Percentiles rank a stretch among this genome's conserved stretches.
phyloP scores from a whole-genome alignment of 106 monocot genomes.

The Dendrobium officinale region DNA sequence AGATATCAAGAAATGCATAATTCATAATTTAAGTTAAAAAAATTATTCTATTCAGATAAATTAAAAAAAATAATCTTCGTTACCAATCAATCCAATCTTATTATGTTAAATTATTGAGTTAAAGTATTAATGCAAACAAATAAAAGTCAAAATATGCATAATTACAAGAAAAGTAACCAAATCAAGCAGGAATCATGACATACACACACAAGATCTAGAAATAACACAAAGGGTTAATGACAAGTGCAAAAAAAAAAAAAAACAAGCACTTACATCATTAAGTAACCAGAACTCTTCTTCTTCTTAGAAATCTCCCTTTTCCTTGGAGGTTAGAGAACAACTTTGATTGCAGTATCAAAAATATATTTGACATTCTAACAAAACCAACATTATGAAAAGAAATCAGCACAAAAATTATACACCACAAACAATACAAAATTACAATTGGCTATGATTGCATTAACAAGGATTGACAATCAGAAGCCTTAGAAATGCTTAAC shows the following conservation, averaged over 20 bases:
- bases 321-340: conserved; percentile 83
- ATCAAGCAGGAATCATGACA: background rate
- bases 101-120: background rate
- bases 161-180: background rate
- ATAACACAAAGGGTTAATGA: background rate
- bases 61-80: too few species aligned
- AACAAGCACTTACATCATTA: conserved; percentile 46
- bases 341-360: conserved; percentile 87
- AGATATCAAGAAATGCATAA: too few species aligned
- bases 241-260: background rate
- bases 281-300: conserved; percentile 45
- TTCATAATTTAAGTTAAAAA: too few species aligned
- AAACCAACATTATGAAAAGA: background rate
- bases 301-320: conserved; percentile 61
- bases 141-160: background rate
- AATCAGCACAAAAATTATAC: background rate
- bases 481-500: too few species aligned
- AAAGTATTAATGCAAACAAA: background rate
- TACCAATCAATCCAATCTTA: background rate
- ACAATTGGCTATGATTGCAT: background rate
- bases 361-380: conserved; percentile 75
- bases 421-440: background rate
- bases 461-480: background rate
- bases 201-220: background rate
- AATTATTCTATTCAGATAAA: too few species aligned